Percentiles rank a stretch among this genome's conserved stretches.
These are phyloP conservation scores for Psilocybe sp. DNA, from an alignment of 768 basidiomycete species.

Conservation along the genomic window DNA sequence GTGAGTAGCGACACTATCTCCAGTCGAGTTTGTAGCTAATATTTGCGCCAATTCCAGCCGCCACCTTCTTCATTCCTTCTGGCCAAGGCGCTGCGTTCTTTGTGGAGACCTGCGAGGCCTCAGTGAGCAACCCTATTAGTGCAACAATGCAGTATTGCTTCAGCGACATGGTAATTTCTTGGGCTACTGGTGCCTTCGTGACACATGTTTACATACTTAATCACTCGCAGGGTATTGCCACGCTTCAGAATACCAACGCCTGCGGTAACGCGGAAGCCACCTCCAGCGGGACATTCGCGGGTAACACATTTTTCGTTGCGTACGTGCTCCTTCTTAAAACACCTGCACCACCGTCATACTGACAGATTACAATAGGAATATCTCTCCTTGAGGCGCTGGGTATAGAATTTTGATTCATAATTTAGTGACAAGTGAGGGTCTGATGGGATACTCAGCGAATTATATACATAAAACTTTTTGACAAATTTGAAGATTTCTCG, in stretches of 20 bases:
- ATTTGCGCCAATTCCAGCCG: neutral
- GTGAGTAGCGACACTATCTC: neutral
- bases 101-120: neutral
- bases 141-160: neutral
- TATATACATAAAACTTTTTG: too few species aligned
- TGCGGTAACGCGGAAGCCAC: constrained; percentile 7
- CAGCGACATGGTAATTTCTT: neutral
- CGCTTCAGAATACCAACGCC: constrained; percentile 1
- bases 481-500: too few species aligned
- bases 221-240: constrained; percentile 1
- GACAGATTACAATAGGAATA: too few species aligned
- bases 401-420: too few species aligned
- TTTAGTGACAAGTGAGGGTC: too few species aligned
- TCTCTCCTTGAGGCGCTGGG: too few species aligned
- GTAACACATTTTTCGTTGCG: constrained; percentile 5
- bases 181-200: too few species aligned
- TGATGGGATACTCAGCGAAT: too few species aligned
- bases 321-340: neutral
- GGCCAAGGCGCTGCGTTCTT: neutral
- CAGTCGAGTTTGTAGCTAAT: neutral
- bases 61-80: neutral
- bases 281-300: constrained; percentile 2
- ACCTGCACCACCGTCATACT: too few species aligned
- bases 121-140: neutral
- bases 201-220: neutral